Evolutionary conservation across 2,329 filamentous ascomycete species (phyloP).

Genomic region (Colletotrichum sp.): DNA sequence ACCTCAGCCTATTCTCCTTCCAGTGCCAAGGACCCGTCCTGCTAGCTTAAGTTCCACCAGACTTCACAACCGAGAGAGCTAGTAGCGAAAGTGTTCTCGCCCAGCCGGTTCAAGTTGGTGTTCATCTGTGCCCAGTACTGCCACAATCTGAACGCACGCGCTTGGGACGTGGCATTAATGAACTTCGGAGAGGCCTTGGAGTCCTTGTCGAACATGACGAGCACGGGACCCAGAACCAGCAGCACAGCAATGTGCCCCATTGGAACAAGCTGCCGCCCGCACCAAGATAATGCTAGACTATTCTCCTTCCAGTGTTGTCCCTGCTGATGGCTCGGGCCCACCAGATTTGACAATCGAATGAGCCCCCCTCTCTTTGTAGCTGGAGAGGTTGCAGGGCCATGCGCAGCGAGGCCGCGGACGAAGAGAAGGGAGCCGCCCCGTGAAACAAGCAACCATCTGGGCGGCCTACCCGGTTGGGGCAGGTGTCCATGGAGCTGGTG

Average conservation of each 20-base stretch:
- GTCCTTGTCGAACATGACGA: background rate
- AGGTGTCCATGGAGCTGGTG: background rate
- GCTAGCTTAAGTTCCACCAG: background rate
- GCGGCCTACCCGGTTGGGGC: background rate
- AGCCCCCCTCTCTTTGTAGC: background rate
- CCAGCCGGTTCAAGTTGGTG: background rate
- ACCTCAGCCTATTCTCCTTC: background rate
- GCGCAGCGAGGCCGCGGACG: no score
- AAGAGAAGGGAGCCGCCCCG: background rate
- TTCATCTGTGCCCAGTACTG: background rate
- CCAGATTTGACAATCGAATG: background rate
- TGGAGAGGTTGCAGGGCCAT: background rate
- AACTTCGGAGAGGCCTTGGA: background rate
- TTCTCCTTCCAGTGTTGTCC: background rate
- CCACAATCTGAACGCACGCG: background rate
- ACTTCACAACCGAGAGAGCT: background rate
- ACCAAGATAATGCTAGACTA: background rate
- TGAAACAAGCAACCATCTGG: background rate
- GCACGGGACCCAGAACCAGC: background rate
- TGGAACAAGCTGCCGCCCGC: background rate
- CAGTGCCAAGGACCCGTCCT: background rate
- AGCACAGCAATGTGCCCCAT: background rate
- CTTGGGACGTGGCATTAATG: background rate
- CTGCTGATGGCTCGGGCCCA: background rate
- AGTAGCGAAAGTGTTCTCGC: background rate